Base-by-base conservation (phyloP, 768 basidiomycete species). In the Xanthoconium purpureum region DNA sequence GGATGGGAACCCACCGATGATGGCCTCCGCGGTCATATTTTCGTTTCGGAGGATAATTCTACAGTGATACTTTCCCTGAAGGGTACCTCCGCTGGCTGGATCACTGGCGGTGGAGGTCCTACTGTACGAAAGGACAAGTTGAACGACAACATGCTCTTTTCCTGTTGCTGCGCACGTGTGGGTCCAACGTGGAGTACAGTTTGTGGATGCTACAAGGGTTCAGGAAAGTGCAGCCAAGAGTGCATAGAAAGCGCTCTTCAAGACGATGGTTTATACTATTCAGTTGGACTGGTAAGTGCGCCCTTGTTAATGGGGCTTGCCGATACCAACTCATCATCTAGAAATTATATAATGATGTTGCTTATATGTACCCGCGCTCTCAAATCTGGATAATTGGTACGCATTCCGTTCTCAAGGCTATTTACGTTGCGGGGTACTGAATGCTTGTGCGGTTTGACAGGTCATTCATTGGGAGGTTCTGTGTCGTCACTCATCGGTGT, bases 81-180 rank as follows among this genome's bases (percentile, higher is more conserved):
- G 67, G 96, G 96, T n/a, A 98, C 96, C 0, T 91, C 91, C 2
- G 85, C 89, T 2, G 78, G 79, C 11, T 74, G 74, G 73, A 77
- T 87, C 10, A 80, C 86, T 65, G 79, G 91, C 9, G 84, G 83
- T 17, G 87, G 89, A 3, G 93, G 94, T 6, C 87, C 90, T 13
- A 97, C 95, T 10, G 80, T 83, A 39, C 80, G 78, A 65, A 97
- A 89, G 71, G 96, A 98, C 76, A 96, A 94, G 74, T 72, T 87
- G 55, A 98, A 98, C 73, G 95, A 98, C 65, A 98, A 96, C 66
- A 75, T 95, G n/a, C 74, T 98, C 35, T 96, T 96, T 75, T 89
- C 92, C 5, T 98, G 96, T 72, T 98, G 96, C 71, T 98, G 96
- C 65, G 95, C 94, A 3, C 81, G 89, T 8, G 91, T 98, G n/a